These are phyloP conservation scores for Penicillium coprophilum DNA, from an alignment of 495 filamentous ascomycete genomes.

Conservation along the genomic window DNA sequence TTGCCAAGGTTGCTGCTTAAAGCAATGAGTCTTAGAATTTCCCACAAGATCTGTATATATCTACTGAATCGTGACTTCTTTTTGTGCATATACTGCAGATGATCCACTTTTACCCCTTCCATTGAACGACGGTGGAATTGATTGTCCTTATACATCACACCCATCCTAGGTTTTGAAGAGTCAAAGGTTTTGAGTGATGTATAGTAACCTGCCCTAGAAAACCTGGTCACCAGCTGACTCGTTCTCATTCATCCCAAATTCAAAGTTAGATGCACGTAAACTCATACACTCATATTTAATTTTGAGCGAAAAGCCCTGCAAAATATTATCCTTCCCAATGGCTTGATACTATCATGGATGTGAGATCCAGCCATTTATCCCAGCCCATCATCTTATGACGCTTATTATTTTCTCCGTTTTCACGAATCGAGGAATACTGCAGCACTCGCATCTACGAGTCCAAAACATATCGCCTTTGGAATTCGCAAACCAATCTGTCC, in stretches of 20 bases:
- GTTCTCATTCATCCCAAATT: background rate
- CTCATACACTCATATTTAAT: background rate
- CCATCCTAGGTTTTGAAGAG: too few relatives aligned
- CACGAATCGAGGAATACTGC: background rate
- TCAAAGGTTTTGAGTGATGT: too few relatives aligned
- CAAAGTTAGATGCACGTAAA: too few relatives aligned
- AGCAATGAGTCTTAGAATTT: background rate
- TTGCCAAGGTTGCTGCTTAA: constrained; percentile 17
- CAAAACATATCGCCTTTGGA: constrained; percentile 37
- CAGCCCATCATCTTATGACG: background rate
- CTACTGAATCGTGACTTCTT: background rate
- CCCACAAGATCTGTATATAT: background rate
- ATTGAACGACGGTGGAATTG: background rate
- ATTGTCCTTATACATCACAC: background rate
- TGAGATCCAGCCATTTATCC: background rate
- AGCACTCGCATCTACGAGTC: constrained; percentile 32
- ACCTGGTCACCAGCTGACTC: too few relatives aligned
- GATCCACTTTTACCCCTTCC: background rate
- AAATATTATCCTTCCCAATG: background rate
- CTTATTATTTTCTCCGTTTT: background rate
- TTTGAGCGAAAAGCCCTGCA: background rate
- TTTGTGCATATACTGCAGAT: background rate
- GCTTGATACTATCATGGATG: background rate
- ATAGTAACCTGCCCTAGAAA: too few relatives aligned
- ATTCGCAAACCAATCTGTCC: constrained; percentile 46